phyloP scores from a whole-genome alignment of 2,329 filamentous ascomycete species.

The Aspergillus thermomutatus region DNA sequence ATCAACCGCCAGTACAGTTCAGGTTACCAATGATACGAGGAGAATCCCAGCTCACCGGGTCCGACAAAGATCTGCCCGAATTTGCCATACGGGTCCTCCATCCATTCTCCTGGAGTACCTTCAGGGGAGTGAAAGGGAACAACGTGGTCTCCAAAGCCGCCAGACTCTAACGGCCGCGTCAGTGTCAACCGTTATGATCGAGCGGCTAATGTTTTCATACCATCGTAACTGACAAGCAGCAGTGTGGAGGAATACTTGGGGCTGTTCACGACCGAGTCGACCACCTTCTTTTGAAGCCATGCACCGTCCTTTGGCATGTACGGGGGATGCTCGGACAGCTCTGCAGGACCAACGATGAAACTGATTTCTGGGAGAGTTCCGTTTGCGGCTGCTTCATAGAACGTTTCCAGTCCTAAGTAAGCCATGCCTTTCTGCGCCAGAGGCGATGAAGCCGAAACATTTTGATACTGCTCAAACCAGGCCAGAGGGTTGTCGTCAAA shows the following conservation, averaged over 20 bases:
- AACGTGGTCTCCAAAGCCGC: conserved; percentile 56
- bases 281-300: conserved; percentile 54
- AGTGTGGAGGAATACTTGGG: conserved; percentile 49
- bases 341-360: conserved; percentile 49
- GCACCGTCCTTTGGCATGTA: conserved; percentile 53
- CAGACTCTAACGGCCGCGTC: conserved; percentile 41
- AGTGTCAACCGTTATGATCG: not conserved
- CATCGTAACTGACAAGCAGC: conserved; percentile 51
- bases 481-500: conserved; percentile 55
- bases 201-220: conserved; percentile 19
- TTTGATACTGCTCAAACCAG: conserved; percentile 53
- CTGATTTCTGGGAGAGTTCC: conserved; percentile 52
- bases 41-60: conserved; percentile 28
- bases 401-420: conserved; percentile 47
- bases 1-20: not conserved
- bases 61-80: conserved; percentile 45
- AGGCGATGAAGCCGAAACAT: conserved; percentile 38
- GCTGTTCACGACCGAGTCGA: conserved; percentile 50
- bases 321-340: conserved; percentile 54
- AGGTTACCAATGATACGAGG: not conserved
- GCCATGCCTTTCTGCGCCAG: conserved; percentile 48
- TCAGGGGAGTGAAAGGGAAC: conserved; percentile 49
- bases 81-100: conserved; percentile 43
- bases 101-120: conserved; percentile 53
- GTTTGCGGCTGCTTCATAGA: conserved; percentile 49